Evolutionary conservation across 306 rosid genomes (phyloP).

Genomic region (Casuarina cunninghamiana): DNA sequence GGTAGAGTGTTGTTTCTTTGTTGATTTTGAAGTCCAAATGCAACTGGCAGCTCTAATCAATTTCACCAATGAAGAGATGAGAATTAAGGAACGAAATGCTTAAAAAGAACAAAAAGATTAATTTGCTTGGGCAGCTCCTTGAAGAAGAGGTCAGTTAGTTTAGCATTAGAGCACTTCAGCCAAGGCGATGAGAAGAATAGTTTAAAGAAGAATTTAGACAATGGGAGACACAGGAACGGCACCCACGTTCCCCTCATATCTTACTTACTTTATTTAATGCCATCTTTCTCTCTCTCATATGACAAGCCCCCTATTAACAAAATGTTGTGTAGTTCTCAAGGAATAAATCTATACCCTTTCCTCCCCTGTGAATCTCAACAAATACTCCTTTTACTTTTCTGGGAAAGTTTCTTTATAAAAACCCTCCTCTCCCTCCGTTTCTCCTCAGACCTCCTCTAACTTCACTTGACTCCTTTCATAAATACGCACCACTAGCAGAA

Average conservation of each 20-base stretch:
- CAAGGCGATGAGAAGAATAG: slow-evolving; percentile 71
- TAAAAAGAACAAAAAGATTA: not conserved
- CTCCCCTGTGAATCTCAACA: slow-evolving; percentile 68
- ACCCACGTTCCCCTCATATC: slow-evolving; percentile 90
- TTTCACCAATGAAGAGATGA: slow-evolving; percentile 43
- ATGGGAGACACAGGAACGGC: slow-evolving; percentile 98
- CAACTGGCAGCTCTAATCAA: slow-evolving; percentile 34
- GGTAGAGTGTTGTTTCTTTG: slow-evolving; percentile 13
- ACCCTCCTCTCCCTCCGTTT: too few species aligned
- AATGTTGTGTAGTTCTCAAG: slow-evolving; percentile 48
- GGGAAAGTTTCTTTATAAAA: too few species aligned
- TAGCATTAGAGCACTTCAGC: slow-evolving; percentile 84
- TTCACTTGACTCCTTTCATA: too few species aligned
- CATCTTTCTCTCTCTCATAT: slow-evolving; percentile 29
- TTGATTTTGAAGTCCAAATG: slow-evolving; percentile 39
- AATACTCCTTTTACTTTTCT: slow-evolving; percentile 33
- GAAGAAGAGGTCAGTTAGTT: slow-evolving; percentile 59
- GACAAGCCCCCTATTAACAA: slow-evolving; percentile 40
- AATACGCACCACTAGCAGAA: too few species aligned
- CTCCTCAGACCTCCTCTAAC: too few species aligned
- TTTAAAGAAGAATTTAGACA: slow-evolving; percentile 39
- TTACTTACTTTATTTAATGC: slow-evolving; percentile 43
- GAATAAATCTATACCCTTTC: slow-evolving; percentile 52
- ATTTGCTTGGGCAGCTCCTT: slow-evolving; percentile 48
- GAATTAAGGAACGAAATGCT: slow-evolving; percentile 36